Conservation (phyloP, 345 rosid genomes). For the Kernera saxatilis region DNA sequence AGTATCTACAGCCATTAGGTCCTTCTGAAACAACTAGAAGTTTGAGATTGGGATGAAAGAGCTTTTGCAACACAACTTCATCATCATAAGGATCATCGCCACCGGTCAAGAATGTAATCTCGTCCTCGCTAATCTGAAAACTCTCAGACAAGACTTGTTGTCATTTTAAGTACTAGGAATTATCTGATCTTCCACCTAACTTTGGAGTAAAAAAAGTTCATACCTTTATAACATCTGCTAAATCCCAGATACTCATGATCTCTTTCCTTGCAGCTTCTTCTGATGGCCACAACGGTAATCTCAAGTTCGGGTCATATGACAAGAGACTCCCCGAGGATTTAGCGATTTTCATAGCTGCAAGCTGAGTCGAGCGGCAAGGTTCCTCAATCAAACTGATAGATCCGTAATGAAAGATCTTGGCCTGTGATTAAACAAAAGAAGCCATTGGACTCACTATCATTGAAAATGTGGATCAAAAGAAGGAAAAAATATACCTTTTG, state of each 20-base stretch:
- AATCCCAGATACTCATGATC: slow-evolving; percentile 85
- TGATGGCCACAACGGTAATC: slow-evolving; percentile 91
- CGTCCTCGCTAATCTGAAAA: slow-evolving; percentile 87
- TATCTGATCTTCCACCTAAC: neutral
- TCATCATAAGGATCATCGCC: slow-evolving; percentile 64
- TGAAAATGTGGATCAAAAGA: neutral
- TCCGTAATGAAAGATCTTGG: slow-evolving; percentile 86
- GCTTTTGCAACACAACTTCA: slow-evolving; percentile 56
- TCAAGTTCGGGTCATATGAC: slow-evolving; percentile 93
- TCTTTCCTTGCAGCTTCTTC: slow-evolving; percentile 73
- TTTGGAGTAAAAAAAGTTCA: neutral
- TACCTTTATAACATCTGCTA: slow-evolving; percentile 94
- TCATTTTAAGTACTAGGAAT: slow-evolving; percentile 1
- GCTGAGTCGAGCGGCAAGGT: slow-evolving; percentile 89
- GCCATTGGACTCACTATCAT: neutral
- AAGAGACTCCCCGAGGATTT: slow-evolving; percentile 71
- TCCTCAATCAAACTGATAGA: slow-evolving; percentile 94
- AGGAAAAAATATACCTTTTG: slow-evolving; percentile 46
- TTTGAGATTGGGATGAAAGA: slow-evolving; percentile 71
- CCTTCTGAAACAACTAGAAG: slow-evolving; percentile 95
- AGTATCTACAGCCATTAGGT: slow-evolving; percentile 86
- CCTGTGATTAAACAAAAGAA: slow-evolving; percentile 45
- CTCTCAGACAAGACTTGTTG: neutral
- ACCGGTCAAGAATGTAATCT: slow-evolving; percentile 70
- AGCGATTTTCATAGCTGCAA: slow-evolving; percentile 85